A percentile compares a stretch with the other conserved stretches of the same genome.
Evolutionary conservation across 2,329 filamentous ascomycete species (phyloP).

Genomic region (Claviceps fusiformis): DNA sequence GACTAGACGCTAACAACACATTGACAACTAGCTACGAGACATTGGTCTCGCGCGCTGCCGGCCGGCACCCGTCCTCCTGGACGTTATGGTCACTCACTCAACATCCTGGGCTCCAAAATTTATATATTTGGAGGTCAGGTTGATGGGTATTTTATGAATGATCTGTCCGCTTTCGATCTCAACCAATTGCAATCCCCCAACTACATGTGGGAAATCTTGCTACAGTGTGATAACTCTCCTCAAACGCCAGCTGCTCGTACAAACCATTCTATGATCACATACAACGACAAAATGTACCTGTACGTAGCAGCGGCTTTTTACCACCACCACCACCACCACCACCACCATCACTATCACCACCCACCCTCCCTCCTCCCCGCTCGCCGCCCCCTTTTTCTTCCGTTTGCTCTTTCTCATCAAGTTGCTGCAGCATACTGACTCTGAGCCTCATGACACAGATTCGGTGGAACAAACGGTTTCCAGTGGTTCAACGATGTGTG

Average conservation of each 20-base stretch:
- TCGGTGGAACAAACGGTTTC: slow-evolving; percentile 90
- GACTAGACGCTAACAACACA: slow-evolving; percentile 8
- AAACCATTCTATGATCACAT: slow-evolving; percentile 86
- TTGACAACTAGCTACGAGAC: slow-evolving; percentile 60
- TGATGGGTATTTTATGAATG: slow-evolving; percentile 96
- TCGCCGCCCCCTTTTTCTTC: neutral
- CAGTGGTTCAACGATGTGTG: slow-evolving; percentile 99
- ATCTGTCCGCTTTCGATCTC: slow-evolving; percentile 85
- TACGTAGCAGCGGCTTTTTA: slow-evolving; percentile 32
- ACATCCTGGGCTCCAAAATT: slow-evolving; percentile 92
- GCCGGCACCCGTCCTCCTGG: slow-evolving; percentile 75
- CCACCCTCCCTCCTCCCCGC: neutral
- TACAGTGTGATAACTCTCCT: slow-evolving; percentile 43
- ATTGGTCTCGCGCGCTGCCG: slow-evolving; percentile 92
- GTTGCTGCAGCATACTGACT: neutral
- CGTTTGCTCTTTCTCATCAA: neutral
- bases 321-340: no score
- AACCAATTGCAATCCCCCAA: slow-evolving; percentile 85
- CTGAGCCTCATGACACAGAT: slow-evolving; percentile 37
- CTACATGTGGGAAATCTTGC: slow-evolving; percentile 90
- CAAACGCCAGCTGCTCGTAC: slow-evolving; percentile 74
- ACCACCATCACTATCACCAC: no score
- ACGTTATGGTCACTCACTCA: slow-evolving; percentile 89
- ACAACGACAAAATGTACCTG: slow-evolving; percentile 87
- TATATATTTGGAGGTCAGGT: slow-evolving; percentile 97